Conservation (phyloP, 1,284 basidiomycete species). For the Austroboletus rostrupii region DNA sequence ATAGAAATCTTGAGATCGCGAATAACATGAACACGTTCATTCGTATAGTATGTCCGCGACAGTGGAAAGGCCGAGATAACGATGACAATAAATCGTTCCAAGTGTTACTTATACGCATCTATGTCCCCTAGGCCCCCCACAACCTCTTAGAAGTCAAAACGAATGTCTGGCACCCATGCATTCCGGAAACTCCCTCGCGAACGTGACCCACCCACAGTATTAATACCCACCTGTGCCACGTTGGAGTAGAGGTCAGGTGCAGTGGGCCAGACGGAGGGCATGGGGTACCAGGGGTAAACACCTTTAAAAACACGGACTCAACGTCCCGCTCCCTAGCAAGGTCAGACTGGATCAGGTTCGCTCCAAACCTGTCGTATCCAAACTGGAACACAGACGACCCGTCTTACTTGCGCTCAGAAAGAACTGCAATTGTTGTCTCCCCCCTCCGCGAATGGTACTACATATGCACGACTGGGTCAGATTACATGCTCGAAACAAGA, state of each 20-base stretch:
- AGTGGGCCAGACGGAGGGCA: too few relatives aligned
- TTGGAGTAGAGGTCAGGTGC: slow-evolving; percentile 15
- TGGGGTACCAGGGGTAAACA: too few relatives aligned
- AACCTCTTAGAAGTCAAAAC: slow-evolving; percentile 17
- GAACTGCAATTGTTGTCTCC: slow-evolving; percentile 5
- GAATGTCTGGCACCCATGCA: slow-evolving; percentile 19
- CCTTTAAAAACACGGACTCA: slow-evolving; percentile 23
- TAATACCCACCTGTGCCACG: slow-evolving; percentile 12
- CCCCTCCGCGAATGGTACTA: slow-evolving; percentile 20
- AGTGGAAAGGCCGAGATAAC: too few relatives aligned
- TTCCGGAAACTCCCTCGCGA: background rate
- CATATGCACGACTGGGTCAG: too few relatives aligned
- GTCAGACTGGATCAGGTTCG: slow-evolving; percentile 20
- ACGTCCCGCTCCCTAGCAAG: slow-evolving; percentile 1
- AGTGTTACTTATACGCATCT: too few relatives aligned
- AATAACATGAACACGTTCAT: too few relatives aligned
- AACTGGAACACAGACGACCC: slow-evolving; percentile 16
- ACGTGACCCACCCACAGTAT: background rate
- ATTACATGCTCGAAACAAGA: too few relatives aligned
- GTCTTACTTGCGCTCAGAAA: slow-evolving; percentile 2
- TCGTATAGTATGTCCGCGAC: too few relatives aligned
- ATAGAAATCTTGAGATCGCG: too few relatives aligned
- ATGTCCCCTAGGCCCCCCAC: too few relatives aligned
- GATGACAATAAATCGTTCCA: too few relatives aligned
- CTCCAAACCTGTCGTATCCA: slow-evolving; percentile 23